Evolutionary conservation across 805 yeast species (phyloP).

Genomic region (Wickerhamomyces sydowiorum): DNA sequence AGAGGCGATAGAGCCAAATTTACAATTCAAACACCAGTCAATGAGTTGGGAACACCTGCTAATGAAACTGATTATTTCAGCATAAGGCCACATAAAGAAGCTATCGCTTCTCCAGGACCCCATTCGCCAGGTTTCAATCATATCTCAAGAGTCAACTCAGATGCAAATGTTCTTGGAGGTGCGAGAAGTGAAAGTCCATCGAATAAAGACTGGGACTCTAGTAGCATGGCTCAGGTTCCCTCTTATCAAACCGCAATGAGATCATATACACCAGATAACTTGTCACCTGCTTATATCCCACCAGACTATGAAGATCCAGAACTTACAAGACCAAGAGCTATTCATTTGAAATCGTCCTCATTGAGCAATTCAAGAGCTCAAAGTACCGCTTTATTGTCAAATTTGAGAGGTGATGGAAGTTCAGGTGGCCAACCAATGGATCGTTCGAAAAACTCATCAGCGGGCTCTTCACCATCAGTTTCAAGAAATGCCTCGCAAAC

Average conservation of each 20-base stretch:
- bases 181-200: not conserved
- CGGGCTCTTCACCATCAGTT: slow-evolving; percentile 14
- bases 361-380: slow-evolving; percentile 21
- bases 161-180: slow-evolving; percentile 22
- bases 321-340: slow-evolving; percentile 18
- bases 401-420: slow-evolving; percentile 15
- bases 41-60: slow-evolving; percentile 19
- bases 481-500: slow-evolving; percentile 17
- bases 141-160: slow-evolving; percentile 55
- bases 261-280: slow-evolving; percentile 41
- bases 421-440: not conserved
- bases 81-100: slow-evolving; percentile 11
- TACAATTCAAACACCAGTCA: slow-evolving; percentile 11
- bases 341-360: slow-evolving; percentile 22
- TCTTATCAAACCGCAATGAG: slow-evolving; percentile 77
- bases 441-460: slow-evolving; percentile 8
- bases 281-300: slow-evolving; percentile 63
- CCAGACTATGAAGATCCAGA: slow-evolving; percentile 14
- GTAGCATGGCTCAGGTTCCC: slow-evolving; percentile 65
- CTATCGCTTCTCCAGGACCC: slow-evolving; percentile 33
- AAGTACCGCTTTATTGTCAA: slow-evolving; percentile 18
- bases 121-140: slow-evolving; percentile 50
- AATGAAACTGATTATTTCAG: slow-evolving; percentile 32
- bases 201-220: slow-evolving; percentile 34
- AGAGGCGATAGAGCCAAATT: slow-evolving; percentile 2